Evolutionary conservation across 2,329 filamentous ascomycete species (phyloP).

Genomic region (Bipolaris oryzae): DNA sequence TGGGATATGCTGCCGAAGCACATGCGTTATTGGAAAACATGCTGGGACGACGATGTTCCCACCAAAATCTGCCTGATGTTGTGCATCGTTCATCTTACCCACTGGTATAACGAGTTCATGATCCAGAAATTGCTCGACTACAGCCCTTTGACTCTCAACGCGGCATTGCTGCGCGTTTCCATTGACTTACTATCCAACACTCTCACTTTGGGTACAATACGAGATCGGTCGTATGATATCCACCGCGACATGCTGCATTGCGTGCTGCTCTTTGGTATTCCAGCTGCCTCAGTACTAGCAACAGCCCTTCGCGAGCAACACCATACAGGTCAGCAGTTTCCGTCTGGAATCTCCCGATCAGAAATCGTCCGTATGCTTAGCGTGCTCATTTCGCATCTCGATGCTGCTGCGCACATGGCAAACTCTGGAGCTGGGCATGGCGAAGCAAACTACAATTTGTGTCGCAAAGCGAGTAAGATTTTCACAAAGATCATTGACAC

Average conservation of each 20-base stretch:
- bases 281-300: conserved; percentile 37
- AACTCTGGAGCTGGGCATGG: conserved; percentile 41
- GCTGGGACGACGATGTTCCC: conserved; percentile 37
- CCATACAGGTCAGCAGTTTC: conserved; percentile 35
- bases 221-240: conserved; percentile 42
- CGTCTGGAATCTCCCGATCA: conserved; percentile 39
- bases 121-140: conserved; percentile 42
- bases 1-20: conserved; percentile 39
- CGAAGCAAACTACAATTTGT: conserved; percentile 45
- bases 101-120: conserved; percentile 47
- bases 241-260: conserved; percentile 39
- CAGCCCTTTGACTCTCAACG: conserved; percentile 31
- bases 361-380: conserved; percentile 49
- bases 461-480: conserved; percentile 37
- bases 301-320: conserved; percentile 39
- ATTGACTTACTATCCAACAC: conserved; percentile 37
- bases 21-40: conserved; percentile 38
- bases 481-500: conserved; percentile 42
- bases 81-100: conserved; percentile 38
- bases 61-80: conserved; percentile 43
- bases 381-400: conserved; percentile 50
- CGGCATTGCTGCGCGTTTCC: conserved; percentile 32
- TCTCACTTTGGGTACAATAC: conserved; percentile 34
- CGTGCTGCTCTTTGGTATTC: conserved; percentile 39
- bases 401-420: conserved; percentile 37